Evolutionary conservation across 1,284 basidiomycete species (phyloP), one percentile per base, ranked within the genome.

Genomic region (Sanghuangporus weigelae): DNA sequence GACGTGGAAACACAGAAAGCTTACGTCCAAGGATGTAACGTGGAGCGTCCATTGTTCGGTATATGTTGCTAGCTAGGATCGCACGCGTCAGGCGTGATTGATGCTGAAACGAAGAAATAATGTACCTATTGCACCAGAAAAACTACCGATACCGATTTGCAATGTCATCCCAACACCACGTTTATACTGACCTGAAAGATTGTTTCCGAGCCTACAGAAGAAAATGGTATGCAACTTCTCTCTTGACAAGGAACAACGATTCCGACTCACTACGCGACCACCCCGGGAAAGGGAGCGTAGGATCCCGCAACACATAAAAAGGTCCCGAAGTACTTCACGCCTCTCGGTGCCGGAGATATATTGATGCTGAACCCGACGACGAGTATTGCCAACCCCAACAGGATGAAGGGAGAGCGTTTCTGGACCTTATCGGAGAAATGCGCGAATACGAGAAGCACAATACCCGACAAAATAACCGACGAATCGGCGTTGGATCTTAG

Each of bases 351-450:
- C 40, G 77, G 71, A 11, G 83, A 80, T 57, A 89, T 83, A 68
- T 89, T 87, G 74, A 91, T 90, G 0, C 78, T 70, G 69, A 86
- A 88, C 0, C 89, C 89, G 38, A 86, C 75, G 21, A 85, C 70
- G 64, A 79, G 80, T 68, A 85, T 78, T 0, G 74, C n/a, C 10
- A 84, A 80, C 0, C 85, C 84, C 0, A 78, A 74, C 40, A 84
- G 70, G 62, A 90, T 79, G 74, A 89, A 90, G 0, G 82, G 81
- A 21, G 77, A 86, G 8, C 89, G 84, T 66, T 79, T 79, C 67
- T 79, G 76, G 50, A 81, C 68, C 64, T 77, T 79, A 70, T 92
- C 89, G 19, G 88, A 87, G 70, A 76, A 84, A 65, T 83, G 72
- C 0, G 82, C 85, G 65, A 81, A 87, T 31, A 73, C 63, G 46